phyloP scores from a whole-genome alignment of 257 asterid genomes.

The Petunia secreta region DNA sequence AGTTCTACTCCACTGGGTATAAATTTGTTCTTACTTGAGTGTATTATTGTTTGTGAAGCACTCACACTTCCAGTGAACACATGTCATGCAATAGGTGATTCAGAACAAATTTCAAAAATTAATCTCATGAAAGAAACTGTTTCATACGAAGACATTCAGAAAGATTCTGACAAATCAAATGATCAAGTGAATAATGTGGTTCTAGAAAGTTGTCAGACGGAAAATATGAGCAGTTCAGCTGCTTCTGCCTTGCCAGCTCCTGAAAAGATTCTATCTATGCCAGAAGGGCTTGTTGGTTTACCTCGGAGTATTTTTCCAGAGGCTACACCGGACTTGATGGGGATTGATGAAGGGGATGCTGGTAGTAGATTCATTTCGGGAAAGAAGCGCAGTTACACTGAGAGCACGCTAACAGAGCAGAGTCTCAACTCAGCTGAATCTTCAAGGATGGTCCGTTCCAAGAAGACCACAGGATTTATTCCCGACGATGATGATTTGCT shows the following conservation, averaged over 20 bases:
- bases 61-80: constrained; percentile 45
- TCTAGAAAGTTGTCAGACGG: constrained; percentile 38
- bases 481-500: constrained; percentile 94
- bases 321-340: constrained; percentile 52
- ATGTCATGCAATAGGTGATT: constrained; percentile 35
- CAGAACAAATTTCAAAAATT: constrained; percentile 42
- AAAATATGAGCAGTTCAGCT: constrained; percentile 40
- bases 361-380: constrained; percentile 71
- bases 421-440: constrained; percentile 84
- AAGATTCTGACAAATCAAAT: constrained; percentile 36
- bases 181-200: constrained; percentile 36
- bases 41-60: constrained; percentile 16
- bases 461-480: constrained; percentile 62
- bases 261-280: constrained; percentile 69
- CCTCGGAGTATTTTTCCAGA: constrained; percentile 51
- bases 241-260: constrained; percentile 63
- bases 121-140: constrained; percentile 42
- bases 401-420: constrained; percentile 88
- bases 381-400: constrained; percentile 87
- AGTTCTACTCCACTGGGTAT: constrained; percentile 50
- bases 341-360: constrained; percentile 62
- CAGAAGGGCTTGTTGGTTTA: constrained; percentile 48
- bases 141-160: constrained; percentile 39
- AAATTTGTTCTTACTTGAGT: background rate
- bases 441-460: constrained; percentile 66